phyloP scores from a whole-genome alignment of 306 rosid genomes.

The Medicago ruthenica region DNA sequence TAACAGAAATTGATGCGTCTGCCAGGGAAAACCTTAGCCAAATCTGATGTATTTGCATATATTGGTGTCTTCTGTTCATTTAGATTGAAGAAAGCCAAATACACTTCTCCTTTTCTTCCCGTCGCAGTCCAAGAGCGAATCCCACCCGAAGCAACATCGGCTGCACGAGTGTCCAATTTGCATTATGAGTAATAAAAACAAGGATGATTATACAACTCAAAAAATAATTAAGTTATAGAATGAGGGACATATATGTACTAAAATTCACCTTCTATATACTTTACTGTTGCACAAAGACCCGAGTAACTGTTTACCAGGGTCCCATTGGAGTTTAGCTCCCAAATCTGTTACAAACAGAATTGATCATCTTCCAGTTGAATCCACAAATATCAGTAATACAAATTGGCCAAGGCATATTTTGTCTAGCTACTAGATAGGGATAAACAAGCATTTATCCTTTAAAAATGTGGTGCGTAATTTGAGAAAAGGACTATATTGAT shows the following conservation, averaged over 20 bases:
- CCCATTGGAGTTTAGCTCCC: conserved; percentile 76
- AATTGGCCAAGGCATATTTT: background rate
- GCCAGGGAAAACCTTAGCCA: conserved; percentile 55
- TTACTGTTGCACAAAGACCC: conserved; percentile 73
- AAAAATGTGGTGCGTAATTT: too few relatives aligned
- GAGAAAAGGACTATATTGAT: too few relatives aligned
- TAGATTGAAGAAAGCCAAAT: conserved; percentile 79
- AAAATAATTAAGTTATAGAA: conserved; percentile 11
- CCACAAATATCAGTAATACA: conserved; percentile 9
- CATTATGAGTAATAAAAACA: conserved; percentile 26
- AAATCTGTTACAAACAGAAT: conserved; percentile 57
- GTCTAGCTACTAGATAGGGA: too few relatives aligned
- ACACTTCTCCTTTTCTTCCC: conserved; percentile 76
- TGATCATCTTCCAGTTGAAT: conserved; percentile 44
- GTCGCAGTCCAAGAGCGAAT: conserved; percentile 86
- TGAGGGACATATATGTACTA: background rate
- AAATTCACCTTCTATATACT: conserved; percentile 57
- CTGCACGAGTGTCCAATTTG: conserved; percentile 56
- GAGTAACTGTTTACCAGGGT: conserved; percentile 81
- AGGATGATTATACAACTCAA: background rate
- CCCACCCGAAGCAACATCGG: conserved; percentile 49
- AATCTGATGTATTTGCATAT: conserved; percentile 54
- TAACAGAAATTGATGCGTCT: conserved; percentile 49
- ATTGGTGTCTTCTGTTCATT: conserved; percentile 49
- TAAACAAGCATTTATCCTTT: too few relatives aligned